Conservation (phyloP, 176 grass and related monocot species). For the Paspalum notatum region DNA sequence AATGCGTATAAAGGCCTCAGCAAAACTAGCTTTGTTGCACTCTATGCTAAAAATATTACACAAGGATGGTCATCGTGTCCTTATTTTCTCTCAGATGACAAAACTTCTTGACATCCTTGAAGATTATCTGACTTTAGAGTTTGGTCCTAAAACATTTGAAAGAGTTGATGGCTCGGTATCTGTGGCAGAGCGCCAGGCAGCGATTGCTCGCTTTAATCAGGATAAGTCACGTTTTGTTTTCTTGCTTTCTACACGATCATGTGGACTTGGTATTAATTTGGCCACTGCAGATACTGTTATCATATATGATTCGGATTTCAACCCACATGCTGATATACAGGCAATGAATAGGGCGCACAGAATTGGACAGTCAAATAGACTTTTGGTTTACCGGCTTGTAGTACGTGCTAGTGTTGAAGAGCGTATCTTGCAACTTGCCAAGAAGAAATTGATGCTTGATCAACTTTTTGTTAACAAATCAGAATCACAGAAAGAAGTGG, state of each 20-base stretch:
- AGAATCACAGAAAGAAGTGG: conserved; percentile 94
- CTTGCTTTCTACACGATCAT: conserved; percentile 94
- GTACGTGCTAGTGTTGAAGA: conserved; percentile 98
- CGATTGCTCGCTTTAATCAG: conserved; percentile 95
- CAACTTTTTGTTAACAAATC: conserved; percentile 99
- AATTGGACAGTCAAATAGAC: conserved; percentile 96
- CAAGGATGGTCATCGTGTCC: conserved; percentile 87
- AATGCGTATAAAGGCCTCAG: conserved; percentile 99
- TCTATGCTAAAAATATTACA: conserved; percentile 92
- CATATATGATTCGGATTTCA: conserved; percentile 99
- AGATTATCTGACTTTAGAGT: conserved; percentile 87
- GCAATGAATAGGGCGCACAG: conserved; percentile 99
- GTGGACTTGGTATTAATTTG: conserved; percentile 99
- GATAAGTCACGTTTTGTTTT: conserved; percentile 98
- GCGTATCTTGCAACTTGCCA: conserved; percentile 96
- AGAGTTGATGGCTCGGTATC: conserved; percentile 95
- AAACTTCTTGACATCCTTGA: conserved; percentile 99
- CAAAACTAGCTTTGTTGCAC: conserved; percentile 86
- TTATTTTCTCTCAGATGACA: conserved; percentile 99
- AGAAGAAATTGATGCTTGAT: conserved; percentile 99
- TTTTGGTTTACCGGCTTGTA: conserved; percentile 97
- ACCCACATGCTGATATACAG: conserved; percentile 99
- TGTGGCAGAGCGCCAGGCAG: conserved; percentile 86
- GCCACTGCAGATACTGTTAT: conserved; percentile 98
- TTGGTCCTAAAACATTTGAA: conserved; percentile 90